Evolutionary conservation across 1,139 yeast species (phyloP), one percentile per base, ranked within the genome.

Genomic region (Lizanozyma gosingica): DNA sequence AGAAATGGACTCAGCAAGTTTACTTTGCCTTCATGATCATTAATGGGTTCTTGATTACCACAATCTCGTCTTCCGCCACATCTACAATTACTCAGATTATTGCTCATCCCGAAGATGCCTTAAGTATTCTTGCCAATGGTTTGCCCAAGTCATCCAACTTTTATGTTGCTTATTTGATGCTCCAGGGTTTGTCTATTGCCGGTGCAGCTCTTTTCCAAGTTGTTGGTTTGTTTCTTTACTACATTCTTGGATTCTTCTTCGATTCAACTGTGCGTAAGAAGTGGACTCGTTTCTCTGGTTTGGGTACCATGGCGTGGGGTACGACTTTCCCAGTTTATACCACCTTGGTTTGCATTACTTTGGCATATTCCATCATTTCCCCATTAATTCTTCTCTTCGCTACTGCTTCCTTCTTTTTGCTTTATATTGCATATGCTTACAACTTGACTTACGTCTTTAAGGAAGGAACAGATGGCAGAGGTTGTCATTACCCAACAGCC

Each of bases 111-210:
- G 56, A 74, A 1, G 56, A 65, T 29, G 90, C 88, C n/a, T 73
- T 87, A 83, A 51, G 54, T 34, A 60, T 86, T 45, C 68, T 88
- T 49, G 85, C 94, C 16, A 62, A 64, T 35, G 83, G 87, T 47
- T 71, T 92, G 52, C 97, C 98, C 43, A 83, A 82, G 53, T 80
- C 97, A 4, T 83, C 96, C 34, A 92, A 90, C 65, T 92, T 92
- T 61, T 83, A 76, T 59, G 79, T 83, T 43, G 73, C 84, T 2
- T 83, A 79, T 58, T 67, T 82, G 53, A 65, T 79, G 35, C 75
- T 90, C 52, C 96, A 87, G 65, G 97, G 97, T 42, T 71, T 92
- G 53, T 66, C 94, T 2, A 73, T 86, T 42, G 76, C 95, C 14
- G 83, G 94, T 33, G 92, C 92, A 50, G 73, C 83, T 18, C 65